These are phyloP conservation scores for Candida rishiriensis DNA, from an alignment of 805 yeast genomes.

Conservation along the genomic window DNA sequence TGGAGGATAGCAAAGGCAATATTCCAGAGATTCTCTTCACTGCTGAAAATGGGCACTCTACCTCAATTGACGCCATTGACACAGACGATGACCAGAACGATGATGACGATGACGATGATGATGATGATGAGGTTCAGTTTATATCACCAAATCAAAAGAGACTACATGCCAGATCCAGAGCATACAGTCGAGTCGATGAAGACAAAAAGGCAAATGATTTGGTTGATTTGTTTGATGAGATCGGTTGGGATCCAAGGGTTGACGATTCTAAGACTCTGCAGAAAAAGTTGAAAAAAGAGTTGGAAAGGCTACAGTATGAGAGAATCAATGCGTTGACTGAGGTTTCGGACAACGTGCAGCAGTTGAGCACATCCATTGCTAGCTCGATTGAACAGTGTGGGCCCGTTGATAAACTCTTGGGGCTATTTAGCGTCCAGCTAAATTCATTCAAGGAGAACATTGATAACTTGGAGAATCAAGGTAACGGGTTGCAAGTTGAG, in stretches of 20 bases:
- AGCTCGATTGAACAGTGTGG: constrained; percentile 50
- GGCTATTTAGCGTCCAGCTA: constrained; percentile 56
- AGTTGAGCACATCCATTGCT: constrained; percentile 38
- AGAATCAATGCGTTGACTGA: constrained; percentile 54
- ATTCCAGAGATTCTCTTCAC: constrained; percentile 1
- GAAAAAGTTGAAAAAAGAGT: constrained; percentile 52
- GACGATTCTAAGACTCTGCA: constrained; percentile 61
- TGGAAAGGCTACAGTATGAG: constrained; percentile 57
- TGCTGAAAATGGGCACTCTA: constrained; percentile 1
- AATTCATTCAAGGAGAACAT: constrained; percentile 65
- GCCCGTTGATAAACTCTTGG: constrained; percentile 48
- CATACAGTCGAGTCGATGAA: constrained; percentile 26
- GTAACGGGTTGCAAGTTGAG: constrained; percentile 79
- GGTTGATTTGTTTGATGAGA: constrained; percentile 70
- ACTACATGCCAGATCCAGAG: constrained; percentile 26
- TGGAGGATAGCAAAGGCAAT: constrained; percentile 26
- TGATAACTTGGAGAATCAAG: constrained; percentile 63
- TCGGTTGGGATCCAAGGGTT: constrained; percentile 61
- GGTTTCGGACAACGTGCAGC: constrained; percentile 32
- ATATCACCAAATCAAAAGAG: constrained; percentile 4
- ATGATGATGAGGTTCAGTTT: not conserved
- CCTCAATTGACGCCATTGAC: not conserved
- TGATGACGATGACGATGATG: constrained; percentile 3
- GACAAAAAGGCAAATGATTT: constrained; percentile 29
- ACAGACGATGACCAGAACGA: constrained; percentile 1